Base-by-base conservation (phyloP, 2,329 filamentous ascomycete species). In the Tolypocladium capitatum region DNA sequence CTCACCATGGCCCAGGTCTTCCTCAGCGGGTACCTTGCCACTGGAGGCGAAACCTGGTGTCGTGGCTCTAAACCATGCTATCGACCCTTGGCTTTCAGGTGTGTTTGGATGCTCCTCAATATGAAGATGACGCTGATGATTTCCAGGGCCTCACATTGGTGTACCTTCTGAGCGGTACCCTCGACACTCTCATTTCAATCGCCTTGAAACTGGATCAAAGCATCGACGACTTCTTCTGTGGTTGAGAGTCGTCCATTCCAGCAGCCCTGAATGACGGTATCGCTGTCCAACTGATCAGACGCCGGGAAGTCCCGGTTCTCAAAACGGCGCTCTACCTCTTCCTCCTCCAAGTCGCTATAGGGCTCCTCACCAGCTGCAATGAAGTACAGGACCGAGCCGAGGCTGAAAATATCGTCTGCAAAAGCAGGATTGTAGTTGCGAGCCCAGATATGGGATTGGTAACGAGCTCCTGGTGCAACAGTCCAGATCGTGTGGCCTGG, bases 331-430 rank as follows among this genome's bases (percentile, higher is more conserved):
- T 46, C 27, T 18, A 48, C 49, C 30, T 50, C 46, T 4, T 48
- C 46, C 36, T 50, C 46, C 20, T 48, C 34, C 24, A 50, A 35
- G 9, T 47, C 5, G 46, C 43, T 45, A 28, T 43, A 46, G 9
- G 46, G 49, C 34, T 43, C 34, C 41, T 51, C 35, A 34, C 45
- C 45, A 41, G 24, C 5, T 34, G 40, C 34, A 10, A 51, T 45
- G 20, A 51, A 49, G 48, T 47, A 51, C 38, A 47, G n/a, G 7
- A 49, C 40, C 20, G 49, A 49, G 30, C 49, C 44, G 32, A 51
- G 43, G 41, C 47, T 47, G 33, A 51, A 51, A 14, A 51, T 33
- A 47, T 51, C 44, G 34, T 51, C 49, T 32, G 44, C 44, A 45
- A 45, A 13, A 38, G 32, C 47, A 45, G 47, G 47, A 20, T 18